Base-by-base conservation (phyloP, 2,329 filamentous ascomycete genomes). In the Xylaria sp. region DNA sequence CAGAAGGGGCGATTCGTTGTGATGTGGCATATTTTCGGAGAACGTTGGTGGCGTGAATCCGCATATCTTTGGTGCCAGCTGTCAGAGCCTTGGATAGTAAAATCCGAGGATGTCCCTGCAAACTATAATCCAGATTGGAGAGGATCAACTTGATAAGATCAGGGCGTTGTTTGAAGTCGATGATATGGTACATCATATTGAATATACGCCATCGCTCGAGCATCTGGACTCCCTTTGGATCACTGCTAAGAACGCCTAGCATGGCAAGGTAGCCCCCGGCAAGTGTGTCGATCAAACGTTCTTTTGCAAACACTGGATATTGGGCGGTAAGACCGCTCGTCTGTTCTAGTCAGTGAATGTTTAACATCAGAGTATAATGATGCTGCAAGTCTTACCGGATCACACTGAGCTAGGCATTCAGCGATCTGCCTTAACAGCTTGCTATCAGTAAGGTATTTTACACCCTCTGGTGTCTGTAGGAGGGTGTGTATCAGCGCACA, bases 151-250 rank as follows among this genome's bases (percentile, higher is more conserved):
- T 94, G 78, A 98, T 94, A 68, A 99, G 85, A 79, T 99, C 96
- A 55, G 95, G 94, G 2, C 96, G 91, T 80, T 96, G 92, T 75
- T 92, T 94, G 54, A 97, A 85, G 77, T 98, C 95, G 67, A 98
- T 88, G 70, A 99, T 97, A 80, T 98, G 96, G 79, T 99, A 99
- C 86, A 98, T 97, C 94, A 99, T 99, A 81, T 98, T 98, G 82
- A 98, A 94, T 87, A 99, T 97, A 75, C 94, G 93, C 95, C 96
- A 98, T 75, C 94, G 87, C 79, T 98, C 95, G 77, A 99, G 88
- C 82, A 99, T 95, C 70, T 92, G 90, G 28, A 98, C 86, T 0
- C 96, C 96, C 74, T 91, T 93, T 0, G 88, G 83, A 76, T 97
- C 94, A 63, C 91, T 91, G 75, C 92, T 98, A 67, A 99, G 82